Percentiles rank a stretch among this genome's conserved stretches.
These are phyloP conservation scores for Tolypocladium amazonense DNA, from an alignment of 2,329 filamentous ascomycete species.

Conservation along the genomic window DNA sequence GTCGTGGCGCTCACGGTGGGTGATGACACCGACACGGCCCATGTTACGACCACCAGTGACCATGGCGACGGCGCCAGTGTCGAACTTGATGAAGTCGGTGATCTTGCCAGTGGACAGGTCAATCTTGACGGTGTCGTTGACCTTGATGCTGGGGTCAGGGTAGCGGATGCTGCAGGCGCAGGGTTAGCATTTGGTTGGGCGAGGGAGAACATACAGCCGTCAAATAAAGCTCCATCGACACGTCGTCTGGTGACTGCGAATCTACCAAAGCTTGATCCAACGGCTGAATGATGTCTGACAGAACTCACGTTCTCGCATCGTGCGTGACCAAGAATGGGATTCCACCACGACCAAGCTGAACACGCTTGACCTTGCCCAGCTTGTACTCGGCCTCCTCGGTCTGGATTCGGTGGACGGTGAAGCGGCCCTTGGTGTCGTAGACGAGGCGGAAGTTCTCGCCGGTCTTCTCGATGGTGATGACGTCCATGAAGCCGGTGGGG, in stretches of 20 bases:
- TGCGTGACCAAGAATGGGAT: slow-evolving; percentile 99
- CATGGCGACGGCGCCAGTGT: slow-evolving; percentile 97
- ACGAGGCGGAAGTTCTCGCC: slow-evolving; percentile 99
- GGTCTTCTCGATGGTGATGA: slow-evolving; percentile 98
- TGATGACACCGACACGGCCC: slow-evolving; percentile 99
- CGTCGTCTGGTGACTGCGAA: slow-evolving; percentile 24
- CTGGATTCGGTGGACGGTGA: slow-evolving; percentile 99
- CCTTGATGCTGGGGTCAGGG: slow-evolving; percentile 96
- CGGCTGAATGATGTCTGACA: slow-evolving; percentile 98
- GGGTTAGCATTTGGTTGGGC: slow-evolving; percentile 26
- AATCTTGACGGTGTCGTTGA: slow-evolving; percentile 99
- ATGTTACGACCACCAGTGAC: slow-evolving; percentile 99
- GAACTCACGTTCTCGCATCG: slow-evolving; percentile 99
- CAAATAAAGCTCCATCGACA: slow-evolving; percentile 21
- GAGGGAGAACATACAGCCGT: slow-evolving; percentile 43
- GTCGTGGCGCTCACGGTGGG: slow-evolving; percentile 99
- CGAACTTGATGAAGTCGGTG: slow-evolving; percentile 95
- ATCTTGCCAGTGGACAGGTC: slow-evolving; percentile 96
- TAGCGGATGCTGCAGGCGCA: slow-evolving; percentile 74
- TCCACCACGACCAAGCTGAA: slow-evolving; percentile 97
- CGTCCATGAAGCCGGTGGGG: slow-evolving; percentile 98
- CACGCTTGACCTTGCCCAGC: slow-evolving; percentile 99
- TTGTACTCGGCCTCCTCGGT: slow-evolving; percentile 99
- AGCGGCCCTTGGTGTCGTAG: slow-evolving; percentile 99
- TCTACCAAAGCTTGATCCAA: slow-evolving; percentile 98